phyloP scores from a whole-genome alignment of 768 basidiomycete species.

The Cubamyces sp. region DNA sequence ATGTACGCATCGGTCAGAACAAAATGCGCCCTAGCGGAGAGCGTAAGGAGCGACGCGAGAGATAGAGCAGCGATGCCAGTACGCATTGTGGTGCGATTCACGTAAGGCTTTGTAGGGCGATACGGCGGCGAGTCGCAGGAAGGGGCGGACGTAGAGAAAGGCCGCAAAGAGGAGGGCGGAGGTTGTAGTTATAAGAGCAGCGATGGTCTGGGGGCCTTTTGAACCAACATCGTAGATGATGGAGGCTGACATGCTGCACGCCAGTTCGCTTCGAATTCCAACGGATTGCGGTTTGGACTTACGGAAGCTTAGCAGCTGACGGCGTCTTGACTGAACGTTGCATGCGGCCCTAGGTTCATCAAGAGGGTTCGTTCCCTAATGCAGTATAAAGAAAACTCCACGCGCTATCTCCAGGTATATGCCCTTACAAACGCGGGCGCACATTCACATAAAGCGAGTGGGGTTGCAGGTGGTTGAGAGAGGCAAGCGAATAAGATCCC shows the following conservation, averaged over 20 bases:
- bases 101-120: constrained; percentile 26
- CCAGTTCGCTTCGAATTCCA: too few relatives aligned
- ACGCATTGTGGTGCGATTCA: constrained; percentile 37
- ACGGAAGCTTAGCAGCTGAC: neutral
- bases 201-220: neutral
- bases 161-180: constrained; percentile 30
- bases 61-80: constrained; percentile 34
- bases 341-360: neutral
- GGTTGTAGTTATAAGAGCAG: constrained; percentile 13
- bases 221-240: neutral
- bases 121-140: constrained; percentile 21
- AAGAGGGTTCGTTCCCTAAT: neutral
- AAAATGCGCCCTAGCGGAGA: constrained; percentile 27
- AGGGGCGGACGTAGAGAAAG: constrained; percentile 32
- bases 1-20: constrained; percentile 32
- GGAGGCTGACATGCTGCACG: constrained; percentile 21
- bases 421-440: too few relatives aligned
- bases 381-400: too few relatives aligned
- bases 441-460: neutral
- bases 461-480: neutral
- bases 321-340: neutral
- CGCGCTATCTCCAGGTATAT: too few relatives aligned
- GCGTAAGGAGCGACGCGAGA: constrained; percentile 26
- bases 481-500: neutral
- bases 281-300: neutral